These are phyloP conservation scores for Mayamaea pseudoterrestris DNA, from an alignment of 108 stramenopile species.

Conservation along the genomic window DNA sequence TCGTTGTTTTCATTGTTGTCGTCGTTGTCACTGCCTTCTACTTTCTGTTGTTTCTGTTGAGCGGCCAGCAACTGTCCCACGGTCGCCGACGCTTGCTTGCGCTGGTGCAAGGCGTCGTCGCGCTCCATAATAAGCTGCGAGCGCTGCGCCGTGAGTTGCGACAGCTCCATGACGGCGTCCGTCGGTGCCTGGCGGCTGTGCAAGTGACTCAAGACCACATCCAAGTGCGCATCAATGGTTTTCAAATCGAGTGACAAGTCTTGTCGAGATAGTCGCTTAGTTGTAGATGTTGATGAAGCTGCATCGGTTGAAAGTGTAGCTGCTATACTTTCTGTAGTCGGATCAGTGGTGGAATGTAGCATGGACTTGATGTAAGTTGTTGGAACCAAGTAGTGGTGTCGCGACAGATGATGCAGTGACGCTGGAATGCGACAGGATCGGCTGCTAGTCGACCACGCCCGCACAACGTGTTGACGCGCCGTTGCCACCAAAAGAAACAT, in stretches of 20 bases:
- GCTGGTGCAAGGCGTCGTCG: slow-evolving; percentile 51
- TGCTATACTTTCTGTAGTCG: too few relatives aligned
- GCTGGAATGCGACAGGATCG: too few relatives aligned
- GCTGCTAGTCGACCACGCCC: too few relatives aligned
- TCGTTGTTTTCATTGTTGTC: slow-evolving; percentile 8
- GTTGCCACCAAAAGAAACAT: too few relatives aligned
- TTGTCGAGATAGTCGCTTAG: slow-evolving; percentile 30
- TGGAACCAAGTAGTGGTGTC: too few relatives aligned
- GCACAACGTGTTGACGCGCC: too few relatives aligned
- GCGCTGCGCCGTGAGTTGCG: slow-evolving; percentile 33
- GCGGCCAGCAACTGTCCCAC: slow-evolving; percentile 56
- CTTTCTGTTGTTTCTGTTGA: slow-evolving; percentile 5
- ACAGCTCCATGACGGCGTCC: slow-evolving; percentile 48
- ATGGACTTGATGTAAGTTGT: too few relatives aligned
- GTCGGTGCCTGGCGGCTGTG: slow-evolving; percentile 58
- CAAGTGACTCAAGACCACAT: slow-evolving; percentile 64
- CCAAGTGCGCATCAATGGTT: slow-evolving; percentile 45
- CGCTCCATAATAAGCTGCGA: slow-evolving; percentile 56
- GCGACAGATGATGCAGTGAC: too few relatives aligned
- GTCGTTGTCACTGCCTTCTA: slow-evolving; percentile 2
- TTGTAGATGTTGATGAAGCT: too few relatives aligned
- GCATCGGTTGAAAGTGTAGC: too few relatives aligned
- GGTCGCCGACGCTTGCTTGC: slow-evolving; percentile 57
- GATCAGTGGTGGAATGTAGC: too few relatives aligned
- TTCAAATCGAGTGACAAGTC: slow-evolving; percentile 43